These are phyloP conservation scores for Trichoderma semiorbis DNA, from an alignment of 2,329 filamentous ascomycete species.

Conservation along the genomic window DNA sequence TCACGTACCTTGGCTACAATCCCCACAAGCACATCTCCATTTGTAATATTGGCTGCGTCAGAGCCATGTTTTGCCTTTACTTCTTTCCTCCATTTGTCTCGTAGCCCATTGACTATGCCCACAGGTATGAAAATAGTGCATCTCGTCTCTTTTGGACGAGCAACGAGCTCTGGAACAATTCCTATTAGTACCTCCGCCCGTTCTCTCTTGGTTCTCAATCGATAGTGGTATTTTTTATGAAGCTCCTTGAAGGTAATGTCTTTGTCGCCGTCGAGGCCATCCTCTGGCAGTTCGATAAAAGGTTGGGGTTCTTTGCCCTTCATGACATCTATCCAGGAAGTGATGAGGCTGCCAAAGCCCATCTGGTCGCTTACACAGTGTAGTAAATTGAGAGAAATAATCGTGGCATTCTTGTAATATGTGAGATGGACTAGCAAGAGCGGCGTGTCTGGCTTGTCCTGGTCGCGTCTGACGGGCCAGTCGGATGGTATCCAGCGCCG, in stretches of 20 bases:
- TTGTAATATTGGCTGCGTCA: background rate
- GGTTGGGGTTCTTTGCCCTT: slow-evolving; percentile 18
- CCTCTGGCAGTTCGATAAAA: slow-evolving; percentile 18
- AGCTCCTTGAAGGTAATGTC: slow-evolving; percentile 17
- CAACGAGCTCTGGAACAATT: slow-evolving; percentile 16
- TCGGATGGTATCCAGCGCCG: background rate
- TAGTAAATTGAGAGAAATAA: slow-evolving; percentile 22
- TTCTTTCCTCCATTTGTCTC: slow-evolving; percentile 11
- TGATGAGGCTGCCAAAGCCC: slow-evolving; percentile 22
- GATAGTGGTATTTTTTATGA: slow-evolving; percentile 9
- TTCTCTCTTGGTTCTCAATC: slow-evolving; percentile 5
- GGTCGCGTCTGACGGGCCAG: slow-evolving; percentile 21
- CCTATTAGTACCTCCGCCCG: slow-evolving; percentile 2
- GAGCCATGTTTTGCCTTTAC: slow-evolving; percentile 8
- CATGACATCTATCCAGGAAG: slow-evolving; percentile 22
- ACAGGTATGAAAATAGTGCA: slow-evolving; percentile 10
- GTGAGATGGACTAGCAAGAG: slow-evolving; percentile 25
- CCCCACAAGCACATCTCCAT: slow-evolving; percentile 19
- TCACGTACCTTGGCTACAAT: slow-evolving; percentile 15
- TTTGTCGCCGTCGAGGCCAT: slow-evolving; percentile 14
- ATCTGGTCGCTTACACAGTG: slow-evolving; percentile 24
- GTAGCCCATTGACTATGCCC: background rate
- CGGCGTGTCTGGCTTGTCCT: slow-evolving; percentile 21
- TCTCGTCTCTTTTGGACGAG: slow-evolving; percentile 12
- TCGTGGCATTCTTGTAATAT: slow-evolving; percentile 20